Base-by-base conservation (phyloP, 2,329 filamentous ascomycete species). In the Ophiocordyceps unilateralis region DNA sequence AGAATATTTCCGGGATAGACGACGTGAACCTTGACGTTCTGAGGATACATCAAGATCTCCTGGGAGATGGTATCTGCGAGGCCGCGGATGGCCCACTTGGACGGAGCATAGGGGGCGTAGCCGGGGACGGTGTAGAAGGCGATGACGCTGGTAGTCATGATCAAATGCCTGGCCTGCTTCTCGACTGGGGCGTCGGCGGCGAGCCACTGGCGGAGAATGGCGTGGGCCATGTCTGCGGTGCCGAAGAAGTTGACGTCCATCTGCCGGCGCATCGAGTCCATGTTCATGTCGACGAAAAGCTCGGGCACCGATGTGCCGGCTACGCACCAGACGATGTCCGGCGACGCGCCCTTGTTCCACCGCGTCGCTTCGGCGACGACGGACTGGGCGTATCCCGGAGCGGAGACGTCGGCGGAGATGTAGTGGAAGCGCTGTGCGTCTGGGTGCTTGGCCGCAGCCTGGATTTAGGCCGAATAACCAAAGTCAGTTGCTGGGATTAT, bases 211-310 rank as follows among this genome's bases (percentile, higher is more conserved):
- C 72, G 73, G 47, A 95, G 65, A 17, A 82, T 76, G 19, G 84
- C 78, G 57, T 93, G 86, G 32, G 86, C 81, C 63, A 93, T 83
- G 58, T 93, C 91, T 36, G 81, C 81, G 24, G 79, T 78, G 41
- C 85, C 83, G 72, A 81, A 94, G 66, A 85, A 96, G 63, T 95
- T 89, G 51, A 89, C 74, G 55, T 94, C 85, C 85, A 94, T 94
- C 59, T 93, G 85, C 49, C 70, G 67, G 37, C 81, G 74, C 50
- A 87, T 66, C 11, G 72, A 73, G 8, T 77, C 65, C 42, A 84
- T 66, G 9, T 81, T 70, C 34, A 76, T 77, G 47, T 94, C 83
- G 49, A 83, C 60, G 65, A 89, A 93, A 47, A 93, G 79, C 30
- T 75, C 71, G 0, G 88, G 88, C 15, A 68, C 70, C 6, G 83